Percentiles rank a stretch among this genome's conserved stretches.
Conservation (phyloP, 371 early-diverging fungal species). For the Circinella umbellata region DNA sequence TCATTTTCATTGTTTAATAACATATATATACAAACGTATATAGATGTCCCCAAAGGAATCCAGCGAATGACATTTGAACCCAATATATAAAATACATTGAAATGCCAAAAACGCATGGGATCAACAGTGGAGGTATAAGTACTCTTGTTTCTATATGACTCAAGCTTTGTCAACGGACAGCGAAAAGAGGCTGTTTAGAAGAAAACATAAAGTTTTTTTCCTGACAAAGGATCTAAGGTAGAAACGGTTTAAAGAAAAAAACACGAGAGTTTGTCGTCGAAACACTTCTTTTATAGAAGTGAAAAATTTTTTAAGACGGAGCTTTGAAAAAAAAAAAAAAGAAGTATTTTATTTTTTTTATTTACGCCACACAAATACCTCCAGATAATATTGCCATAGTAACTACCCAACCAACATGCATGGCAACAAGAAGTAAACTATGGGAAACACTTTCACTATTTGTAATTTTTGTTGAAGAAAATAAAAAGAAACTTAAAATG, state of each 20-base stretch:
- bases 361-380: slow-evolving; percentile 23
- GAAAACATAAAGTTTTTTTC: not conserved
- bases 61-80: slow-evolving; percentile 27
- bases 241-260: slow-evolving; percentile 29
- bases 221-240: slow-evolving; percentile 58
- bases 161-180: slow-evolving; percentile 51
- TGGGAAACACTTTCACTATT: slow-evolving; percentile 25
- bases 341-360: not conserved
- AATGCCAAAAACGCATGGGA: slow-evolving; percentile 28
- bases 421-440: slow-evolving; percentile 21
- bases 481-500: not conserved
- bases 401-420: slow-evolving; percentile 30
- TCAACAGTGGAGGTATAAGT: slow-evolving; percentile 46
- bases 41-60: slow-evolving; percentile 46
- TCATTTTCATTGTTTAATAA: no score
- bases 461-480: not conserved
- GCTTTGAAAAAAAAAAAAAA: not conserved
- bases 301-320: not conserved
- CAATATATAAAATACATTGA: slow-evolving; percentile 3
- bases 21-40: no score
- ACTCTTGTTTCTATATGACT: slow-evolving; percentile 54
- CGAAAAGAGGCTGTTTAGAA: slow-evolving; percentile 34
- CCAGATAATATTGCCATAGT: slow-evolving; percentile 19
- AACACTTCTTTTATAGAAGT: slow-evolving; percentile 1
- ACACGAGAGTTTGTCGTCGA: not conserved